Evolutionary conservation across 2,329 filamentous ascomycete genomes (phyloP), one percentile per base, ranked within the genome.

Genomic region (Coleophoma eucalyptorum): DNA sequence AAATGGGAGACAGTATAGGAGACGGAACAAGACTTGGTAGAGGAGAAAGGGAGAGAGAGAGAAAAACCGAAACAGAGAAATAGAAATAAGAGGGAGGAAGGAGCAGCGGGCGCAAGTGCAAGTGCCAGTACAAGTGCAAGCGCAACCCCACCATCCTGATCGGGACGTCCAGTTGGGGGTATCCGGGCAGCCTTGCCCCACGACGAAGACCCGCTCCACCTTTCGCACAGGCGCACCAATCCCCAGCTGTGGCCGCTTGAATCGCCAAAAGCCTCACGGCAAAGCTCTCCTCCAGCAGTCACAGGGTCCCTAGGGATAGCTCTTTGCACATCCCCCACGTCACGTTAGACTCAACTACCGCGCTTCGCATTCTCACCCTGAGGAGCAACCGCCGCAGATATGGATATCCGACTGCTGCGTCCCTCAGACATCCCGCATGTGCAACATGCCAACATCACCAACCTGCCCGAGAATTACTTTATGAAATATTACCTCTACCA

Each of bases 401-500:
- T 95, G 90, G 90, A 95, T 75, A 96, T 99, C 72, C 87, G 93
- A 58, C 77, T 94, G 58, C 84, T 99, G 60, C 86, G 83, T 59
- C 78, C 90, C 57, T 87, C 84, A 57, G 90, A 95, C 73, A 89
- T 95, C 59, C 90, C 90, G 59, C 86, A 94, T 67, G 91, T 99
- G 68, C 94, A 99, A 75, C 91, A 95, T 72, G 93, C 93, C 67
- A 97, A 99, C 78, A 92, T 99, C 69, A 96, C 95, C 70, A 99
- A 99, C 77, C 81, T 99, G 49, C 94, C 94, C 58, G 94, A 99
- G 73, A 99, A 99, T 79, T 99, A 99, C 82, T 97, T 97, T 71
- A 89, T 96, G 74, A 99, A 99, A 81, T 99, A 99, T 80, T 99
- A 99, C 77, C 85, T 99, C 66, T 99, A 99, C 81, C 94, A 99